Conservation (phyloP, 1,284 basidiomycete genomes). For the Cryptococcus maquisensis region DNA sequence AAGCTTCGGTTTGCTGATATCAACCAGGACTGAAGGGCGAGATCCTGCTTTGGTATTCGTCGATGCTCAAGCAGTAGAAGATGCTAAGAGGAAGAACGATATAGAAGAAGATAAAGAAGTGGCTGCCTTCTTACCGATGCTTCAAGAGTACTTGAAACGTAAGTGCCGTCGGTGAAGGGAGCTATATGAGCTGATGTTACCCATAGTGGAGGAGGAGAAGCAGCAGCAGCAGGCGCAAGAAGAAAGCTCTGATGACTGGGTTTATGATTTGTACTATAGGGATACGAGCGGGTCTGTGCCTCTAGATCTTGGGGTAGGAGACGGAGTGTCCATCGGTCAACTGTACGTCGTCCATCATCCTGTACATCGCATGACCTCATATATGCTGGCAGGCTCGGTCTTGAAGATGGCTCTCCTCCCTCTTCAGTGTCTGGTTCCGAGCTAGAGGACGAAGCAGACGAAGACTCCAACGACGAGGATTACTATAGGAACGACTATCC, state of each 20-base stretch:
- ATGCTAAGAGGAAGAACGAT: not conserved
- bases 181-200: not conserved
- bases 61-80: constrained; percentile 42
- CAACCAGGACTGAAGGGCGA: constrained; percentile 16
- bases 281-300: constrained; percentile 25
- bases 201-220: constrained; percentile 16
- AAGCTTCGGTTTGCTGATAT: too few species aligned
- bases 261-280: constrained; percentile 50
- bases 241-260: constrained; percentile 36
- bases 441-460: constrained; percentile 49
- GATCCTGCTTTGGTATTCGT: constrained; percentile 31
- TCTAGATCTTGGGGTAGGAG: constrained; percentile 25
- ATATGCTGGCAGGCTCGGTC: constrained; percentile 30
- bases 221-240: constrained; percentile 3
- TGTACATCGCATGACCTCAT: not conserved
- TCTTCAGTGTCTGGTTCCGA: constrained; percentile 39
- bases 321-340: constrained; percentile 33
- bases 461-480: constrained; percentile 50
- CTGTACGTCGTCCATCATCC: constrained; percentile 22
- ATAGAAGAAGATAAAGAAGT: constrained; percentile 38
- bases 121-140: constrained; percentile 47
- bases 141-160: constrained; percentile 45
- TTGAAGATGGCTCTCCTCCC: constrained; percentile 37
- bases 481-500: constrained; percentile 51
- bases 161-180: constrained; percentile 6